Conservation (phyloP, 1,284 basidiomycete genomes). For the Pisolithus thermaeus region DNA sequence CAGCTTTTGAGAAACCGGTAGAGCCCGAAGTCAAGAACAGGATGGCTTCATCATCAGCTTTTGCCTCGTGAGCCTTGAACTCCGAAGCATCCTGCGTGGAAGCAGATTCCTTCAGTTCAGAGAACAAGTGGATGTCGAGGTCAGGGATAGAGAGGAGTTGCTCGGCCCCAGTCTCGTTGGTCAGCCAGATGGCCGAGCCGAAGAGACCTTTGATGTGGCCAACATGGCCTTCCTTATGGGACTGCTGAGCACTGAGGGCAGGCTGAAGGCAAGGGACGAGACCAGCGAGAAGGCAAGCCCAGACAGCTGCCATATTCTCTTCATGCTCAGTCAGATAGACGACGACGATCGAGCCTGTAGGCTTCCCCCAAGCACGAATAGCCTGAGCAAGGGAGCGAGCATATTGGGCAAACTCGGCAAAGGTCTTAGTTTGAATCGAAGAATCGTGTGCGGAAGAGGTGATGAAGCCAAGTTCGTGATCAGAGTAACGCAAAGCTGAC, state of each 20-base stretch:
- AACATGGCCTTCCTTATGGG: slow-evolving; percentile 8
- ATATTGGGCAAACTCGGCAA: slow-evolving; percentile 17
- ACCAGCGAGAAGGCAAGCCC: slow-evolving; percentile 10
- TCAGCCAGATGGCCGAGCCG: slow-evolving; percentile 5
- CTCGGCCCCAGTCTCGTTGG: slow-evolving; percentile 5
- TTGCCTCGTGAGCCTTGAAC: background rate
- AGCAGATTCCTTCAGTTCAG: slow-evolving; percentile 2
- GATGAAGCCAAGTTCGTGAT: slow-evolving; percentile 21
- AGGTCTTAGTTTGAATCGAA: slow-evolving; percentile 26
- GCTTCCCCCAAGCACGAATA: slow-evolving; percentile 16
- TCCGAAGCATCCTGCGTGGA: slow-evolving; percentile 1
- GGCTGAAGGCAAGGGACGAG: slow-evolving; percentile 7
- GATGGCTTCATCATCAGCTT: slow-evolving; percentile 10
- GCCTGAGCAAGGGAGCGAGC: slow-evolving; percentile 15
- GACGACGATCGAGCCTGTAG: slow-evolving; percentile 24
- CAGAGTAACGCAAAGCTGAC: slow-evolving; percentile 18
- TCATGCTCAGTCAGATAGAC: slow-evolving; percentile 10
- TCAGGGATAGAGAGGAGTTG: slow-evolving; percentile 3
- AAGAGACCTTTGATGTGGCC: slow-evolving; percentile 5
- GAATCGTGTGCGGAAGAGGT: slow-evolving; percentile 28
- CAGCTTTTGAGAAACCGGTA: slow-evolving; percentile 25
- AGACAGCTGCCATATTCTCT: slow-evolving; percentile 9
- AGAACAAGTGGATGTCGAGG: slow-evolving; percentile 5
- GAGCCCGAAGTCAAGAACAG: slow-evolving; percentile 23
- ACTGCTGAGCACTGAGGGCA: slow-evolving; percentile 6